Base-by-base conservation (phyloP, 2,329 filamentous ascomycete genomes). In the Fusarium phyllophilum region DNA sequence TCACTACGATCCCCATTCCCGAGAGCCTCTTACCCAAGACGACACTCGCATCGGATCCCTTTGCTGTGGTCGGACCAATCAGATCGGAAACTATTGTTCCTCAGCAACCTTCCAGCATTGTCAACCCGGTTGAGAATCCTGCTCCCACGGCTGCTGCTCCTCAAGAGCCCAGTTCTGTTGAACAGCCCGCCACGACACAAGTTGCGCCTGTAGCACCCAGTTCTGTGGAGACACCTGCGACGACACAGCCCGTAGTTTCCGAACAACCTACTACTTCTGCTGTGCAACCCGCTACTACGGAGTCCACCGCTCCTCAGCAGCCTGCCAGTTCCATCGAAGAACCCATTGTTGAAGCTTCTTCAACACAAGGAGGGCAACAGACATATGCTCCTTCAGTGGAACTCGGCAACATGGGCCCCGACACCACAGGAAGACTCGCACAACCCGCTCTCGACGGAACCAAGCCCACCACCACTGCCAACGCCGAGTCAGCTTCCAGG, bases 1-100 rank as follows among this genome's bases (percentile, higher is more conserved):
- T 82, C n/a, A 75, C 75, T 22, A 80, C 77, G 24, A 62, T 82
- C 44, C 78, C 80, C 26, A 78, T 82, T 38, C 58, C 75, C 11
- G 45, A 71, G 34, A 77, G 76, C 34, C 63, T 65, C 5, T 65
- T 79, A 49, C 79, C 80, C 22, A 79, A 59, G n/a, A 82, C 80
- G 12, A 82, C 79, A n/a, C 68, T 78, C 36, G 44, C 41, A 44
- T 38, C 26, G 3, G 70, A 78, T 26, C 77, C 77, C 18, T 56
- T 75, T 14, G 62, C 65, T 11, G 52, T 66, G n/a, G n/a, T 42
- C 11, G 62, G 69, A 10, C 52, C 71, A 13, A 42, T 59, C 17
- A 42, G 24, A 11, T 56, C 55, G 39, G 44, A 56, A 46, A 51
- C 56, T 13, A 57, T 49, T 36, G 56, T 48, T 15, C 58, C 70